phyloP scores from a whole-genome alignment of 164 flowering plant genomes.

The Tetrastigma voinierianum region DNA sequence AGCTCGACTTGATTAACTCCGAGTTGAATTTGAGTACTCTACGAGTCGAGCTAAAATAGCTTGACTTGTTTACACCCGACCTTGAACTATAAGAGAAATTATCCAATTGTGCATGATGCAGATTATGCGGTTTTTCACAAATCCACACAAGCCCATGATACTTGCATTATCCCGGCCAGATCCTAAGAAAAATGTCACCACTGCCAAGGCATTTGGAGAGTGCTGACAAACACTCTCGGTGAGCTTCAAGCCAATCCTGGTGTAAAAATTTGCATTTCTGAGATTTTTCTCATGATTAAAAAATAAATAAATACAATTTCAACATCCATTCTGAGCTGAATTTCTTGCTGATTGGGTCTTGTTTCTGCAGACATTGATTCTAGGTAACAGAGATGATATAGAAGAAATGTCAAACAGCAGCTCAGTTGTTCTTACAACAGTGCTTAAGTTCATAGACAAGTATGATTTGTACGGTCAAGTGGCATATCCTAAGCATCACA shows the following conservation, averaged over 20 bases:
- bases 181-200: constrained; percentile 81
- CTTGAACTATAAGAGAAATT: neutral
- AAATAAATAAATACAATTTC: neutral
- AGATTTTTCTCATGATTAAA: neutral
- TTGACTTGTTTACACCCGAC: no score
- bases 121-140: constrained; percentile 81
- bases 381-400: constrained; percentile 84
- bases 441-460: constrained; percentile 76
- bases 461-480: constrained; percentile 83
- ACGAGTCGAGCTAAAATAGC: no score
- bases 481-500: constrained; percentile 89
- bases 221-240: constrained; percentile 57
- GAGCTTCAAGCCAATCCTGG: constrained; percentile 78
- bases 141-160: constrained; percentile 88
- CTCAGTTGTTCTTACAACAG: constrained; percentile 54
- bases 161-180: constrained; percentile 86
- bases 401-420: constrained; percentile 71
- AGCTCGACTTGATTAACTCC: no score
- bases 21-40: no score
- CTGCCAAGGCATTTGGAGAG: constrained; percentile 77
- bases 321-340: neutral
- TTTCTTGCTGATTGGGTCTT: neutral
- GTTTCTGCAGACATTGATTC: constrained; percentile 62
- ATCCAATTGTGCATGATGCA: constrained; percentile 24
- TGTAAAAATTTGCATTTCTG: constrained; percentile 23